Conservation (phyloP, 768 basidiomycete genomes). For the Tylopilus intermedius region DNA sequence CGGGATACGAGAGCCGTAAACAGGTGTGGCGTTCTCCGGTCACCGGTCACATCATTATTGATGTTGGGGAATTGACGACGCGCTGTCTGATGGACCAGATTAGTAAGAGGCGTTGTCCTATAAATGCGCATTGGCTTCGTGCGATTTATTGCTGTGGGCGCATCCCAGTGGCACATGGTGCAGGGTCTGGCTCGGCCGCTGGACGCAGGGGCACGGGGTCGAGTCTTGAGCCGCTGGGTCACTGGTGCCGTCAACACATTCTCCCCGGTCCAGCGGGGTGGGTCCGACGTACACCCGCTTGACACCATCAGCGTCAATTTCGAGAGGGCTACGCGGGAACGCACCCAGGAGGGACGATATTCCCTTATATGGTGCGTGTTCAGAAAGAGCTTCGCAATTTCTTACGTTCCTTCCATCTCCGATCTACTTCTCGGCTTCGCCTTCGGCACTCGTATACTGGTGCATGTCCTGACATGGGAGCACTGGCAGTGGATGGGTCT, state of each 20-base stretch:
- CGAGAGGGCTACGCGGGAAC: background rate
- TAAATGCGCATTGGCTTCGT: slow-evolving; percentile 15
- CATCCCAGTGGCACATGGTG: slow-evolving; percentile 5
- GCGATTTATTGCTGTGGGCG: slow-evolving; percentile 23
- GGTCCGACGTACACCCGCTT: background rate
- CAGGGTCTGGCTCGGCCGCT: background rate
- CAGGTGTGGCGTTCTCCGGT: slow-evolving; percentile 22
- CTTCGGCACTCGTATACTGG: slow-evolving; percentile 7
- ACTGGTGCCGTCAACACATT: background rate
- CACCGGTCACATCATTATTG: slow-evolving; percentile 6
- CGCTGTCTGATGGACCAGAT: slow-evolving; percentile 6
- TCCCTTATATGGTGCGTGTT: slow-evolving; percentile 10
- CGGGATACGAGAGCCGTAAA: background rate
- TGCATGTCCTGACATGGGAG: slow-evolving; percentile 13
- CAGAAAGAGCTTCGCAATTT: slow-evolving; percentile 11
- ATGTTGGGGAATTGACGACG: slow-evolving; percentile 6
- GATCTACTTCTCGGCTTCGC: slow-evolving; percentile 23
- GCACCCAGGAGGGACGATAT: slow-evolving; percentile 8
- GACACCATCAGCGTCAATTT: slow-evolving; percentile 1
- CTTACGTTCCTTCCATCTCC: slow-evolving; percentile 18
- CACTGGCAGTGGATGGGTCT: slow-evolving; percentile 6
- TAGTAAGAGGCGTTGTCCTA: slow-evolving; percentile 18
- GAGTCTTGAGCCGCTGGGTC: background rate
- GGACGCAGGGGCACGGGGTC: background rate
- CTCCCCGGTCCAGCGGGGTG: background rate